Base-by-base conservation (phyloP, 2,329 filamentous ascomycete genomes). In the Nannizziopsis barbatae region DNA sequence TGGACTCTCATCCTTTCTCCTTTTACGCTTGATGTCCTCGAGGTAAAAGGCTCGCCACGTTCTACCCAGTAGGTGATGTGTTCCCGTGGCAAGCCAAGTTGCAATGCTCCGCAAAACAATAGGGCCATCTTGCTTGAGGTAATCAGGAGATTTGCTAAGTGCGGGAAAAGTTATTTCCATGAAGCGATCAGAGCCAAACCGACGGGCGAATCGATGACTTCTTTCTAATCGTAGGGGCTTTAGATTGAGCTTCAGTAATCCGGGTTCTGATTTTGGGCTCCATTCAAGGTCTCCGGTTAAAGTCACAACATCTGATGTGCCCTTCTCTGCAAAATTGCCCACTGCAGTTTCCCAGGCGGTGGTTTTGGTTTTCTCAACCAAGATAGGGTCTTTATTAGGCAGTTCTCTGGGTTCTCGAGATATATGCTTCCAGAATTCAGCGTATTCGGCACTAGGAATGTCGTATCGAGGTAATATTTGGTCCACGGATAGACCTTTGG, bases 111-210 rank as follows among this genome's bases (percentile, higher is more conserved):
- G 59, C 15, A 67, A 46, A 0, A 62, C 54, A 0, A 59, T 53
- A 12, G 57, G 56, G 52, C 52, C 1, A 49, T 42, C 2, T 7
- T 17, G 15, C 18, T 48, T 42, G 3, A 42, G 20, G 31, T 48
- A 37, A 56, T 51, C 39, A 42, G 62, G 30, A 32, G 30, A 30
- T 12, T 32, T 42, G 6, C 20, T 42, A 8, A 62, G 56, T 10
- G 58, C 57, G 3, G 64, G 67, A 2, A 69, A 54, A 1, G 60
- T 65, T 11, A 74, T 42, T 22, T 65, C 64, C 11, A 72, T 55
- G 49, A 73, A 73, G 27, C 71, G 60, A 57, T 72, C 70, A 4
- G 65, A 65, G 3, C 71, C 71, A 53, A 71, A 73, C 27, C 67
- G 64, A 15, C 71, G 62, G 42, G 67, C 62, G 31, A 74, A 67